These are phyloP conservation scores for Saccharomyces pastorianus DNA, from an alignment of 1,139 yeast genomes.

Conservation along the genomic window DNA sequence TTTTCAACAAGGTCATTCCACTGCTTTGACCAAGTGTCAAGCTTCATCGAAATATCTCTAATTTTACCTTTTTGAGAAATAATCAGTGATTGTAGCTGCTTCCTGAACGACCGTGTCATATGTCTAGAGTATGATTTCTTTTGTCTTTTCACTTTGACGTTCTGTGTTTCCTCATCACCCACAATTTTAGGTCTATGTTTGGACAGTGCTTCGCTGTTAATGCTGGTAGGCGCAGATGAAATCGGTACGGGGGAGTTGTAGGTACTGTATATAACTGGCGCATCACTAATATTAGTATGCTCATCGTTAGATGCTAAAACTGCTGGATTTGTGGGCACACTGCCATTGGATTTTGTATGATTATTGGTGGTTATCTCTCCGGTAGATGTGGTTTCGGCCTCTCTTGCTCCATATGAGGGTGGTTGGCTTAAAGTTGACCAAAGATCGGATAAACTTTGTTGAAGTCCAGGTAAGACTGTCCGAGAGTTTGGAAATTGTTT, in stretches of 20 bases:
- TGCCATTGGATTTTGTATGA: not conserved
- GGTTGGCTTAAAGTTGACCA: slow-evolving; percentile 6
- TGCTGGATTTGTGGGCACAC: not conserved
- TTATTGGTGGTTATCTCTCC: not conserved
- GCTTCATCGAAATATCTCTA: slow-evolving; percentile 15
- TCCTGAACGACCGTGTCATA: slow-evolving; percentile 20
- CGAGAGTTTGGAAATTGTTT: not conserved
- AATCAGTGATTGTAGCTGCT: slow-evolving; percentile 20
- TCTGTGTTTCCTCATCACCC: not conserved
- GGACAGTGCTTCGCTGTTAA: not conserved
- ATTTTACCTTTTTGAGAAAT: slow-evolving; percentile 23
- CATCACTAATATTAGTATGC: not conserved
- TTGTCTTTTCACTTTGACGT: slow-evolving; percentile 24
- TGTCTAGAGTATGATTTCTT: slow-evolving; percentile 11
- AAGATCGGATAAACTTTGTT: slow-evolving; percentile 7
- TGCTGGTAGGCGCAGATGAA: not conserved
- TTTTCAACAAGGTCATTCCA: slow-evolving; percentile 23
- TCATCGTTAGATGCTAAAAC: not conserved
- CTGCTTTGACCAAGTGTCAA: slow-evolving; percentile 17
- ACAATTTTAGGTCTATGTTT: not conserved
- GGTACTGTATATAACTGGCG: not conserved
- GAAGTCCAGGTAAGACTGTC: slow-evolving; percentile 5
- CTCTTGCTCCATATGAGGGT: not conserved
- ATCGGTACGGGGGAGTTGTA: not conserved
- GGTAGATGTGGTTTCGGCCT: not conserved